A percentile compares a stretch with the other conserved stretches of the same genome.
These are phyloP conservation scores for Pinus albicaulis DNA, from an alignment of 75 land plant genomes.

Conservation along the genomic window DNA sequence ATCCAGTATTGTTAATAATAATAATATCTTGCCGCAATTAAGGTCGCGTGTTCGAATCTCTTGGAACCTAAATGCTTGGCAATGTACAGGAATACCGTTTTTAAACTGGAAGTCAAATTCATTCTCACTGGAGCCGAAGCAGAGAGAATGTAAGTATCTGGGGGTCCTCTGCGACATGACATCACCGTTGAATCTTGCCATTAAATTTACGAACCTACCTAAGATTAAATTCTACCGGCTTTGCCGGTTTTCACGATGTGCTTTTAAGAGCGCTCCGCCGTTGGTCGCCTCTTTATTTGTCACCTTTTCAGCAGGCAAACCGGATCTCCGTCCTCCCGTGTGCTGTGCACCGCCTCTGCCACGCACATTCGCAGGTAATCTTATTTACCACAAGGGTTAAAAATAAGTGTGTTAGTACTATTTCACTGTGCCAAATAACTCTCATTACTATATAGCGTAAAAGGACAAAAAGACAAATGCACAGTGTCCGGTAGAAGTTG, in stretches of 20 bases:
- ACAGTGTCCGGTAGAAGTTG: no score
- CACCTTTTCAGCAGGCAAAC: background rate
- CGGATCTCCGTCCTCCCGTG: conserved; percentile 7
- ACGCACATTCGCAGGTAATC: no score
- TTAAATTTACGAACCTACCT: background rate
- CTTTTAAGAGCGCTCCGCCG: background rate
- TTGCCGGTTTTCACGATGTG: background rate
- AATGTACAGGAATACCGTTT: background rate
- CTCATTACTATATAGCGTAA: no score
- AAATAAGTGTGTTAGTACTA: no score
- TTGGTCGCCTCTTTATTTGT: background rate
- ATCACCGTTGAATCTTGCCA: background rate
- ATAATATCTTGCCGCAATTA: no score
- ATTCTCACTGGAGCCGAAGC: background rate
- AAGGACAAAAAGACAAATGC: no score
- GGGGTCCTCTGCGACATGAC: background rate
- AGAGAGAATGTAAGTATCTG: background rate
- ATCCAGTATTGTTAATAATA: background rate
- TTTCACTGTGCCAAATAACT: no score
- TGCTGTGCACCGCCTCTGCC: background rate
- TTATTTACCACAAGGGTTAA: no score
- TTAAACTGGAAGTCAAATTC: background rate
- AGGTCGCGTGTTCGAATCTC: conserved; percentile 1
- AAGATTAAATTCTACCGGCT: background rate
- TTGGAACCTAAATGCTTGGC: background rate